A percentile compares a stretch with the other conserved stretches of the same genome.
These are phyloP conservation scores for Hyaloraphidium curvatum DNA, from an alignment of 192 early-diverging fungal species.

Conservation along the genomic window DNA sequence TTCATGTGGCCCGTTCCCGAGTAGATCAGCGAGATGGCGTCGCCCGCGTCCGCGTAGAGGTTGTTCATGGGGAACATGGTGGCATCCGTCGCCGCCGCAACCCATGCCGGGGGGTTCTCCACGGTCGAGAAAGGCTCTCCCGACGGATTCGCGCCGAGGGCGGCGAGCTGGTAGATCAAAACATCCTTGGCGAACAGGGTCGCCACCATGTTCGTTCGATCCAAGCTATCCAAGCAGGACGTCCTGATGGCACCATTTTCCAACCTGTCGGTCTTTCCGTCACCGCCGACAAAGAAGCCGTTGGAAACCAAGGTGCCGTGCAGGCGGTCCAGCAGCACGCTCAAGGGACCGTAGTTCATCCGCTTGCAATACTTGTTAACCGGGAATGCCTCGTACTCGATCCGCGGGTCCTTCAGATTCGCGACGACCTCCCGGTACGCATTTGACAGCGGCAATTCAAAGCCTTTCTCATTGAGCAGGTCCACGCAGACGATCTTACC, in stretches of 20 bases:
- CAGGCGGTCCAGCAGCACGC: slow-evolving; percentile 24
- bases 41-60: slow-evolving; percentile 34
- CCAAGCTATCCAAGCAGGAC: slow-evolving; percentile 31
- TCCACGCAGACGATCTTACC: slow-evolving; percentile 28
- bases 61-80: slow-evolving; percentile 18
- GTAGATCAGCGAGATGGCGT: slow-evolving; percentile 25
- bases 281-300: slow-evolving; percentile 23
- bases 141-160: no score
- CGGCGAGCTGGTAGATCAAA: slow-evolving; percentile 22
- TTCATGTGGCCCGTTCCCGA: slow-evolving; percentile 34
- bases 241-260: slow-evolving; percentile 28
- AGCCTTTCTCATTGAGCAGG: slow-evolving; percentile 25
- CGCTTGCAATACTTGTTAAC: slow-evolving; percentile 34
- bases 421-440: slow-evolving; percentile 21
- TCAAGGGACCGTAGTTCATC: slow-evolving; percentile 29
- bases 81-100: no score
- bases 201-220: slow-evolving; percentile 34
- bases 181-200: slow-evolving; percentile 25
- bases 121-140: no score
- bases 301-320: slow-evolving; percentile 19
- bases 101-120: no score
- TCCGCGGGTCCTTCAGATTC: slow-evolving; percentile 16
- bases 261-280: not conserved
- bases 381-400: slow-evolving; percentile 29
- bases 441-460: slow-evolving; percentile 21